Conservation (phyloP, 768 basidiomycete species). For the Hydnomerulius pinastri region DNA sequence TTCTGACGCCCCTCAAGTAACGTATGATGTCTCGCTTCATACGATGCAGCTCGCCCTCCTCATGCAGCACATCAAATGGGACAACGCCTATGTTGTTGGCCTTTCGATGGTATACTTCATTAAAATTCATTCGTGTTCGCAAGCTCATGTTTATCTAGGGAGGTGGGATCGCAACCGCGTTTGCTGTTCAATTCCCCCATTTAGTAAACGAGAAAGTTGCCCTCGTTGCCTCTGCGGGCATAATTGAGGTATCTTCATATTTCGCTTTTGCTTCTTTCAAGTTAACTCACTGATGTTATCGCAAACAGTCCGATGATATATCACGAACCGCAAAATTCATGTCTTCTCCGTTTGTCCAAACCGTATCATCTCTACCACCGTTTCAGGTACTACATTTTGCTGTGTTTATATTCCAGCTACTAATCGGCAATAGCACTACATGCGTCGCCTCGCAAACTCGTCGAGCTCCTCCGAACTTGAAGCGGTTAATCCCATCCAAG, state of each 20-base stretch:
- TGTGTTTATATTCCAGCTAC: not conserved
- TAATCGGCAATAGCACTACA: constrained; percentile 42
- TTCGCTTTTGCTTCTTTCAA: not conserved
- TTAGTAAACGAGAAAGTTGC: constrained; percentile 66
- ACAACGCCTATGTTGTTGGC: constrained; percentile 62
- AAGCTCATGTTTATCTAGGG: constrained; percentile 46
- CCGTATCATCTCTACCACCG: constrained; percentile 59
- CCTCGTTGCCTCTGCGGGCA: constrained; percentile 68
- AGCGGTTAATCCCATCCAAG: constrained; percentile 39
- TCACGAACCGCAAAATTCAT: constrained; percentile 77
- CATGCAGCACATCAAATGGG: constrained; percentile 78
- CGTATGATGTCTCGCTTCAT: constrained; percentile 65
- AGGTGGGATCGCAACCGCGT: constrained; percentile 71
- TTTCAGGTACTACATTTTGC: constrained; percentile 46
- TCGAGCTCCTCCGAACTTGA: constrained; percentile 22
- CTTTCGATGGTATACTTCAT: constrained; percentile 64
- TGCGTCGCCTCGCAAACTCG: constrained; percentile 49
- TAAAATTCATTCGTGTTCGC: constrained; percentile 13
- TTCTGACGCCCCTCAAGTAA: constrained; percentile 74
- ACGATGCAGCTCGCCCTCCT: constrained; percentile 81
- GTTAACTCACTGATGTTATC: constrained; percentile 1
- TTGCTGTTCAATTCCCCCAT: constrained; percentile 70
- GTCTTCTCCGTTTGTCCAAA: constrained; percentile 75
- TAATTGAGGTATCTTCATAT: constrained; percentile 57
- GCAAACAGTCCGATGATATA: constrained; percentile 57